Evolutionary conservation across 352 stramenopile genomes (phyloP).

Genomic region (Pythium periplocum): DNA sequence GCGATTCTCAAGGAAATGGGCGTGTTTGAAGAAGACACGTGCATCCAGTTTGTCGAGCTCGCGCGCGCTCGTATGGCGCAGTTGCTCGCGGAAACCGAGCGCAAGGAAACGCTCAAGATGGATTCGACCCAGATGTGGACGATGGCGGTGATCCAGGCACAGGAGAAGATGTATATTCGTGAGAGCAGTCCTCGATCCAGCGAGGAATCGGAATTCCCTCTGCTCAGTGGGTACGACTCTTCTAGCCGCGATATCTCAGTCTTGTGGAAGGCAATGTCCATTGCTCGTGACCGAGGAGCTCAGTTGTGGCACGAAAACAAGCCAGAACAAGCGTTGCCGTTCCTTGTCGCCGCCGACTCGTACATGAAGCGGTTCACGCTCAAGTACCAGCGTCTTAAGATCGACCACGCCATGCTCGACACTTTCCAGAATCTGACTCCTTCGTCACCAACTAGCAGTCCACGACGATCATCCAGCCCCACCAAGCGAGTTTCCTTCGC

Average conservation of each 20-base stretch:
- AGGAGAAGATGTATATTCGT: conserved; percentile 38
- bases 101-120: conserved; percentile 59
- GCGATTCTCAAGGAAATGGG: conserved; percentile 71
- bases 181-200: conserved; percentile 28
- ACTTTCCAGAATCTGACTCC: conserved; percentile 27
- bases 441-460: not conserved
- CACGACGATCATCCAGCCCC: not conserved
- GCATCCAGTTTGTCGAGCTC: conserved; percentile 70
- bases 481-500: conserved; percentile 59
- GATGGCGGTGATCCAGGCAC: conserved; percentile 64
- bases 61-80: conserved; percentile 57
- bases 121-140: conserved; percentile 67
- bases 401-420: conserved; percentile 80
- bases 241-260: conserved; percentile 68
- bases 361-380: conserved; percentile 89
- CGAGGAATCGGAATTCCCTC: conserved; percentile 47
- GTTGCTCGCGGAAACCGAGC: conserved; percentile 56
- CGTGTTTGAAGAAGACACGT: conserved; percentile 71
- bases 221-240: conserved; percentile 57
- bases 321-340: conserved; percentile 69
- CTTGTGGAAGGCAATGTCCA: conserved; percentile 79
- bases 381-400: conserved; percentile 83
- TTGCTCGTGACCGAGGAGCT: conserved; percentile 68
- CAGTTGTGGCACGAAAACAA: conserved; percentile 87
- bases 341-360: conserved; percentile 74